These are phyloP conservation scores for Fusarium camptoceras DNA, from an alignment of 2,329 filamentous ascomycete species.

Conservation along the genomic window DNA sequence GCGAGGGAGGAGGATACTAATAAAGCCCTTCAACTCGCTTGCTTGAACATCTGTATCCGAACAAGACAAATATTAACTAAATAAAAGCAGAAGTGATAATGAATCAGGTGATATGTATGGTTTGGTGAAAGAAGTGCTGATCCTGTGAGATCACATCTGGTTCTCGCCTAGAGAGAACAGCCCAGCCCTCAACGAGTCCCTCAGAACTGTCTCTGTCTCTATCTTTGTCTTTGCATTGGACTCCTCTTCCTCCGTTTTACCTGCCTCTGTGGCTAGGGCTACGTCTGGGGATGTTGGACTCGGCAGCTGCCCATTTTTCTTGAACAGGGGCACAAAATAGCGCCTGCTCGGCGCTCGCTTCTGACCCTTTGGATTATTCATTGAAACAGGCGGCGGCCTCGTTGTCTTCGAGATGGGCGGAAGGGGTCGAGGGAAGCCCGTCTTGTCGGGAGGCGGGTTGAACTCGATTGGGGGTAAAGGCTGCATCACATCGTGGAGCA, in stretches of 20 bases:
- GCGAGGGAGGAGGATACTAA: not conserved
- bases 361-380: slow-evolving; percentile 1
- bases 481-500: slow-evolving; percentile 40
- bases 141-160: slow-evolving; percentile 24
- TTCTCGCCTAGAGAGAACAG: slow-evolving; percentile 34
- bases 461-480: slow-evolving; percentile 18
- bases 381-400: slow-evolving; percentile 2
- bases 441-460: not conserved
- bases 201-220: slow-evolving; percentile 15
- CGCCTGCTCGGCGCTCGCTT: slow-evolving; percentile 12
- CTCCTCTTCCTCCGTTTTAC: not conserved
- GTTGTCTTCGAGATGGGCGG: not conserved
- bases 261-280: not conserved
- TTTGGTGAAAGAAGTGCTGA: not conserved
- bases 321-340: slow-evolving; percentile 41
- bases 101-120: not conserved
- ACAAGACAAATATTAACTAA: not conserved
- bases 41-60: no score
- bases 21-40: not conserved
- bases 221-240: not conserved
- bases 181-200: slow-evolving; percentile 22
- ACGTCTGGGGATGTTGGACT: slow-evolving; percentile 31
- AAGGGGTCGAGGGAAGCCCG: not conserved
- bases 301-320: slow-evolving; percentile 22
- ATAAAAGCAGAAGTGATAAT: no score